phyloP scores from a whole-genome alignment of 2,329 filamentous ascomycete genomes.

The Trichoderma brevicompactum region DNA sequence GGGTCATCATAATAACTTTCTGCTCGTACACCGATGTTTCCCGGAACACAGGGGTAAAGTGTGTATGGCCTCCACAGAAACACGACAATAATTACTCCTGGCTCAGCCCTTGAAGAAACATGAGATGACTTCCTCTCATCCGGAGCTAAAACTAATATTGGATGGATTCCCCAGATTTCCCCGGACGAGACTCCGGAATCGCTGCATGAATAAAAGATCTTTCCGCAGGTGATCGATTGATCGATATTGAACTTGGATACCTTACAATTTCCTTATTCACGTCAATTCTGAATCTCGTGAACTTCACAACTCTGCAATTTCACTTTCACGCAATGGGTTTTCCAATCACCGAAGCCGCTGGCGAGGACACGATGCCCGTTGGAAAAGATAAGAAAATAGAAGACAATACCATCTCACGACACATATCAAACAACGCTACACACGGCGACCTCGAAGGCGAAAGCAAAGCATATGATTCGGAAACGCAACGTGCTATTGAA shows the following conservation, averaged over 20 bases:
- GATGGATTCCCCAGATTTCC: constrained; percentile 6
- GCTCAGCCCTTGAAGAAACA: background rate
- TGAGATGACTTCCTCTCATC: constrained; percentile 5
- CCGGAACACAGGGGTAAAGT: background rate
- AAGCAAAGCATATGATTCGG: constrained; percentile 6
- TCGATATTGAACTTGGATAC: background rate
- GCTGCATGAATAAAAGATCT: background rate
- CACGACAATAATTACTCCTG: background rate
- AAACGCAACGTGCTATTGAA: constrained; percentile 12
- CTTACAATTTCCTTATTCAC: background rate
- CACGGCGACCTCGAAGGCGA: background rate
- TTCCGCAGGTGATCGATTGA: background rate
- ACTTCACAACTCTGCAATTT: too few species aligned
- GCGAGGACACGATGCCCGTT: background rate
- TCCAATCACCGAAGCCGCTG: background rate
- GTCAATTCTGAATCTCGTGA: too few species aligned
- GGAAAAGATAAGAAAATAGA: background rate
- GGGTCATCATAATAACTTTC: background rate
- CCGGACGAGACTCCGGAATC: background rate
- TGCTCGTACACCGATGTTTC: constrained; percentile 10
- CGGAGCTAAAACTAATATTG: constrained; percentile 1
- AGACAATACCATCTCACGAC: constrained; percentile 3
- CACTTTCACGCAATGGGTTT: background rate
- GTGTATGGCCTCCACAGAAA: background rate
- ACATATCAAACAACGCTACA: background rate